Conservation (phyloP, 176 grass and related monocot genomes). For the Dendrocalamus sinicus region DNA sequence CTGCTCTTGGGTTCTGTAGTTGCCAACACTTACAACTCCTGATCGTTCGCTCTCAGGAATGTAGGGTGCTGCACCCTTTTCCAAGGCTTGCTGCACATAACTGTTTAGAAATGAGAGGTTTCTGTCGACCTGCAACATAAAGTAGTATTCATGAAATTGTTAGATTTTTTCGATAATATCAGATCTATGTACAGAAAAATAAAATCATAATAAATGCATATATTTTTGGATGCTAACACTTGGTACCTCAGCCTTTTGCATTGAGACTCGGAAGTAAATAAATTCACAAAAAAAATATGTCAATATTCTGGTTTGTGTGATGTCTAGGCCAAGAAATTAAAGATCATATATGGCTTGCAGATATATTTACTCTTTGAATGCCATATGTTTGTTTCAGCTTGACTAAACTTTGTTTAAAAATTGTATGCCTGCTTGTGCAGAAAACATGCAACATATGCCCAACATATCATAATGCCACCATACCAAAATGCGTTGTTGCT, state of each 20-base stretch:
- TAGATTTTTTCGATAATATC: not conserved
- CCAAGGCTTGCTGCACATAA: slow-evolving; percentile 87
- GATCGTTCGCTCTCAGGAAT: slow-evolving; percentile 79
- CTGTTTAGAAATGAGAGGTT: slow-evolving; percentile 75
- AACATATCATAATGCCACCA: slow-evolving; percentile 14
- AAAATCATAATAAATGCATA: not conserved
- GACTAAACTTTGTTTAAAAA: not conserved
- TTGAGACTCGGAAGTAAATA: not conserved
- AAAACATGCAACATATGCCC: slow-evolving; percentile 33
- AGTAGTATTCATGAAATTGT: slow-evolving; percentile 21
- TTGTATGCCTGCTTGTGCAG: not conserved
- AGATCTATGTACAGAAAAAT: slow-evolving; percentile 30
- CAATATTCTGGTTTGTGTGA: not conserved
- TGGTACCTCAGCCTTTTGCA: not conserved
- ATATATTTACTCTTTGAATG: slow-evolving; percentile 12
- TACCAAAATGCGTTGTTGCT: not conserved
- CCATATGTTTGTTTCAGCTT: slow-evolving; percentile 3
- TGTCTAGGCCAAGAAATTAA: not conserved
- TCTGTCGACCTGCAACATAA: slow-evolving; percentile 71
- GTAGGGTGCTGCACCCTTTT: slow-evolving; percentile 83
- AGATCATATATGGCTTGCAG: not conserved
- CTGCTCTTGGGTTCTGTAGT: slow-evolving; percentile 70
- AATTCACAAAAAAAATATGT: not conserved
- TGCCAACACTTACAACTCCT: slow-evolving; percentile 62
- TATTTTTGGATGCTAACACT: slow-evolving; percentile 31